Evolutionary conservation across 352 stramenopile species (phyloP).

Genomic region (Ochromonadaceae sp.): DNA sequence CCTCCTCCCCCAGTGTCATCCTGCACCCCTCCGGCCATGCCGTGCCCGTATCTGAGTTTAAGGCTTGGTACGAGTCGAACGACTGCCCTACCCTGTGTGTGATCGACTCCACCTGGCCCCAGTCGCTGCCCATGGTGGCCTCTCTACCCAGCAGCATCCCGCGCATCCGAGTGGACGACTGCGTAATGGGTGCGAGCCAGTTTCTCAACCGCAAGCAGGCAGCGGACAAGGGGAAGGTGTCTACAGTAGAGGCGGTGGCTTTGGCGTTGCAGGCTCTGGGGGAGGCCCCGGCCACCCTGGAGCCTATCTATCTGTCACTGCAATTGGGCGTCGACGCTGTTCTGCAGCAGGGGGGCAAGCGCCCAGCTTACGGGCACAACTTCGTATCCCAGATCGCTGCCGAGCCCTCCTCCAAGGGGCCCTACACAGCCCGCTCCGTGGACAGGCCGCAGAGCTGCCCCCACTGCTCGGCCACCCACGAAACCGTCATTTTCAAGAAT

Average conservation of each 20-base stretch:
- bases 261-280: background rate
- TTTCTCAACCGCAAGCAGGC: constrained; percentile 14
- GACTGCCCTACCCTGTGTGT: background rate
- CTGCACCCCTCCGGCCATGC: background rate
- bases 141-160: background rate
- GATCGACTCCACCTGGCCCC: background rate
- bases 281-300: too few species aligned
- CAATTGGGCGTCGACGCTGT: background rate
- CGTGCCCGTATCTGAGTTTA: background rate
- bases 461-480: too few species aligned
- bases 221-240: background rate
- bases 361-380: background rate
- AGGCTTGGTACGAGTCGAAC: background rate
- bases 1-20: background rate
- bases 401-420: background rate
- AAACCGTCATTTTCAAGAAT: too few species aligned
- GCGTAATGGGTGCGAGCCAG: background rate
- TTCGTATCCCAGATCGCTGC: background rate
- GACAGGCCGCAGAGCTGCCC: too few species aligned
- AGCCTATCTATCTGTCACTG: too few species aligned
- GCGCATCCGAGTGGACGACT: background rate
- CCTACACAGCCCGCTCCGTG: too few species aligned
- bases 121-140: background rate
- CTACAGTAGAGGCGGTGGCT: background rate
- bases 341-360: background rate